Evolutionary conservation across 495 filamentous ascomycete species (phyloP), one percentile per base, ranked within the genome.

Genomic region (Elasticomyces elasticus): DNA sequence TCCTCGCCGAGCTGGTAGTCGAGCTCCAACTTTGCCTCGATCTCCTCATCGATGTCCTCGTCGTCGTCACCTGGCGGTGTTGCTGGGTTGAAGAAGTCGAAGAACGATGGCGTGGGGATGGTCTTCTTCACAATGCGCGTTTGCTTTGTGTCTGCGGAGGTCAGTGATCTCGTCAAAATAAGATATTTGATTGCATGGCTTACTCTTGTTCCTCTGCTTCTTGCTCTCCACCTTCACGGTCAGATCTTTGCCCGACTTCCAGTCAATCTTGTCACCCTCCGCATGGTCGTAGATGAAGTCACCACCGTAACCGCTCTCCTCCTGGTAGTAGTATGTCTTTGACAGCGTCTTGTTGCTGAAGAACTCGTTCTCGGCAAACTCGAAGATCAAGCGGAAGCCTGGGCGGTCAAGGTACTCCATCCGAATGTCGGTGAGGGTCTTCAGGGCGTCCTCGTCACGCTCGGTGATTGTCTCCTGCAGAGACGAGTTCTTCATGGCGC

Each of bases 261-360:
- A 99, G 63, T 95, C 84, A 66, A 99, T 95, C 78, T 91, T 91
- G 67, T 95, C 85, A 51, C 94, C 92, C 69, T 97, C 90, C 56
- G 92, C 92, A 67, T 97, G 94, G 68, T 99, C 92, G 69, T 99
- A 99, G 71, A 99, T 97, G 74, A 97, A 99, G 68, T 99, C 92
- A 58, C 92, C 92, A 62, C 88, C 89, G 63, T 97, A 97, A 38
- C 92, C 92, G 66, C 82, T 96, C 80, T 99, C 94, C 66, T 94
- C 91, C 73, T 95, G 94, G 76, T 99, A 99, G 74, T 83, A 96
- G 71, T 99, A 99, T 30, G 94, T 94, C 79, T 99, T 99, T 60
- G 88, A 89, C 69, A 99, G 83, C 57, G 78, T 85, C 76, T 95
- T 95, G 80, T 97, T 95, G 65, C 81, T 84, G 80, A 97, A 99